phyloP scores from a whole-genome alignment of 2,329 filamentous ascomycete species.

The Bipolaris oryzae region DNA sequence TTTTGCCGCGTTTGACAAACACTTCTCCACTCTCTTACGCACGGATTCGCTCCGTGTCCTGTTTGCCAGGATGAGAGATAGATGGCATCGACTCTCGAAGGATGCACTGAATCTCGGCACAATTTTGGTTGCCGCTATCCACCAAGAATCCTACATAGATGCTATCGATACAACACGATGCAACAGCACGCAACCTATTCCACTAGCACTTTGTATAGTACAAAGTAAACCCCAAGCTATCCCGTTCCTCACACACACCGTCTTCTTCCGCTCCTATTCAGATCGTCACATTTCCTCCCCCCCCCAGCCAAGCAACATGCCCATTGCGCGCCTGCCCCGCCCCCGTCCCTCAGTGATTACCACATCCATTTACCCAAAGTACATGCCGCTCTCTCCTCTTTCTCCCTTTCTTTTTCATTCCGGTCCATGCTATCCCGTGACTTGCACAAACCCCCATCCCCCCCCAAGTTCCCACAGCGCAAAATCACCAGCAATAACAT shows the following conservation, averaged over 20 bases:
- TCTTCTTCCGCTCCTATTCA: background rate
- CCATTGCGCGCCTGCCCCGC: background rate
- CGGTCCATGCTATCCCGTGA: background rate
- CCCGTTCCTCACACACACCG: background rate
- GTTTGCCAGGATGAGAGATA: background rate
- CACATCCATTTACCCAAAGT: background rate
- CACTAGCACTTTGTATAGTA: background rate
- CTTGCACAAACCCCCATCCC: background rate
- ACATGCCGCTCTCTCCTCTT: background rate
- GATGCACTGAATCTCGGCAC: background rate
- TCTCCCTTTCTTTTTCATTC: background rate
- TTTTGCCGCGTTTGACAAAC: background rate
- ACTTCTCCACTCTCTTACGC: background rate
- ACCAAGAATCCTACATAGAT: background rate
- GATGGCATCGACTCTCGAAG: too few species aligned
- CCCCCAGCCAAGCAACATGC: background rate
- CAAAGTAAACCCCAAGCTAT: background rate
- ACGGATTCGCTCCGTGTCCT: background rate
- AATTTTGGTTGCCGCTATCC: background rate
- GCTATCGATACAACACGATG: background rate
- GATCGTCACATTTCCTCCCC: background rate
- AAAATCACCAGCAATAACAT: too few species aligned
- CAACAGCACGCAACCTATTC: background rate
- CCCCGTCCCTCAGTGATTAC: background rate
- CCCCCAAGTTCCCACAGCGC: background rate